These are phyloP conservation scores for Chytriomyces confervae DNA, from an alignment of 192 early-diverging fungal genomes.

Conservation along the genomic window DNA sequence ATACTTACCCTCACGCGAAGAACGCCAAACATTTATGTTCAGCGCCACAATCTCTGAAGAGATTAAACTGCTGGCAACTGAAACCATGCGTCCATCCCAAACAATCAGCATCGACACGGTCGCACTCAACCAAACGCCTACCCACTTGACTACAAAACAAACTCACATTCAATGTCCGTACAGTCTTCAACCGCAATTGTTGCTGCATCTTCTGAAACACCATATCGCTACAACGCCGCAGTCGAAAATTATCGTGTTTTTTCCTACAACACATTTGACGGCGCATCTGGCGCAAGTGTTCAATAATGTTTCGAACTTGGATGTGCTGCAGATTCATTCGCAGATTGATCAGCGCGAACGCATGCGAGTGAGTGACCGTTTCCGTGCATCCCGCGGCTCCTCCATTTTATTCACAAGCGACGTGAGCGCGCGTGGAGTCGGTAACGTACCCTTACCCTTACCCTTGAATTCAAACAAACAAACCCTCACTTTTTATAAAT, in stretches of 20 bases:
- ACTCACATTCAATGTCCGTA: slow-evolving; percentile 70
- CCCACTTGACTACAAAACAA: slow-evolving; percentile 77
- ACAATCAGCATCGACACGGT: slow-evolving; percentile 86
- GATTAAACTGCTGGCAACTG: slow-evolving; percentile 84
- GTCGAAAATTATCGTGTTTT: slow-evolving; percentile 84
- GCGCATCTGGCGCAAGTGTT: slow-evolving; percentile 68
- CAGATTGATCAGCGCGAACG: slow-evolving; percentile 76
- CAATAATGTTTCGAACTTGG: slow-evolving; percentile 29
- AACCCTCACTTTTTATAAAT: slow-evolving; percentile 71
- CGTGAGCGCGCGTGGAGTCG: slow-evolving; percentile 93
- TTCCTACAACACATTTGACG: slow-evolving; percentile 78
- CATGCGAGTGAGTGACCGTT: slow-evolving; percentile 72
- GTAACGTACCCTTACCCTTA: slow-evolving; percentile 7
- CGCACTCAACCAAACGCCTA: slow-evolving; percentile 41
- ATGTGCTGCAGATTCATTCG: slow-evolving; percentile 77
- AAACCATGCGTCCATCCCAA: slow-evolving; percentile 87
- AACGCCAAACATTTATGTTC: slow-evolving; percentile 90
- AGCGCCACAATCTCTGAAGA: slow-evolving; percentile 85
- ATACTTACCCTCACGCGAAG: slow-evolving; percentile 66
- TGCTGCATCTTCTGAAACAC: slow-evolving; percentile 75
- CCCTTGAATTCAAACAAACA: slow-evolving; percentile 7
- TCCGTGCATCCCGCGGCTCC: slow-evolving; percentile 64
- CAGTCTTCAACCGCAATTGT: slow-evolving; percentile 62
- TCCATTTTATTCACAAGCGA: slow-evolving; percentile 90
- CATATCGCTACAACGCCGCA: slow-evolving; percentile 59